These are phyloP conservation scores for Diaporthe helianthi DNA, from an alignment of 2,329 filamentous ascomycete species.

Conservation along the genomic window DNA sequence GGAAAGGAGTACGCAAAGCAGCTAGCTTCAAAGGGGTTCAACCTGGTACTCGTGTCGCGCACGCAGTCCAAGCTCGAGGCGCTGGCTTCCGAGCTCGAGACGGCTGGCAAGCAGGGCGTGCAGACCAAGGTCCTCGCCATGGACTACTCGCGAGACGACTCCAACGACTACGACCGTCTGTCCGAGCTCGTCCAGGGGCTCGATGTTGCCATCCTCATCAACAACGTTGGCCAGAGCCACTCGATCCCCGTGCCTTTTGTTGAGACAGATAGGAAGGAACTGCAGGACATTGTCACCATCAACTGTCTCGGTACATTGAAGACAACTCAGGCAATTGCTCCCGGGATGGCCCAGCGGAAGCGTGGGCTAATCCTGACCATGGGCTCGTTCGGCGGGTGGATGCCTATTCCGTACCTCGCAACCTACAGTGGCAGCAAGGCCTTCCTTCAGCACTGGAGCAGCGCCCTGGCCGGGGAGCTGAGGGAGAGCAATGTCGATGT, in stretches of 20 bases:
- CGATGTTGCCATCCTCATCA: slow-evolving; percentile 87
- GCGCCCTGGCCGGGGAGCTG: slow-evolving; percentile 83
- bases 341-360: slow-evolving; percentile 83
- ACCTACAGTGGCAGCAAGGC: slow-evolving; percentile 98
- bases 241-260: slow-evolving; percentile 90
- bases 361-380: slow-evolving; percentile 93
- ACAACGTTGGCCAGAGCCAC: slow-evolving; percentile 97
- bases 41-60: slow-evolving; percentile 91
- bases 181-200: slow-evolving; percentile 72
- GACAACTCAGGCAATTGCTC: slow-evolving; percentile 84
- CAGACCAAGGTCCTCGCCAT: slow-evolving; percentile 84
- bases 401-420: slow-evolving; percentile 89
- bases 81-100: slow-evolving; percentile 76
- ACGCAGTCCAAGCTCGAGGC: slow-evolving; percentile 89
- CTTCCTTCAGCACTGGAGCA: slow-evolving; percentile 96
- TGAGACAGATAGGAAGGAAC: slow-evolving; percentile 78
- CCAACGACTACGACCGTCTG: slow-evolving; percentile 80
- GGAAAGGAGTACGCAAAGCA: slow-evolving; percentile 96
- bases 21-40: slow-evolving; percentile 90
- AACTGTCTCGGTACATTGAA: slow-evolving; percentile 92
- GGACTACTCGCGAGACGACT: slow-evolving; percentile 85
- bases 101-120: slow-evolving; percentile 50
- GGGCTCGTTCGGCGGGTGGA: slow-evolving; percentile 93
- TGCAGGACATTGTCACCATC: slow-evolving; percentile 90
- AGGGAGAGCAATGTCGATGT: slow-evolving; percentile 82